Base-by-base conservation (phyloP, 2,329 filamentous ascomycete genomes). In the Colletotrichum zoysiae region DNA sequence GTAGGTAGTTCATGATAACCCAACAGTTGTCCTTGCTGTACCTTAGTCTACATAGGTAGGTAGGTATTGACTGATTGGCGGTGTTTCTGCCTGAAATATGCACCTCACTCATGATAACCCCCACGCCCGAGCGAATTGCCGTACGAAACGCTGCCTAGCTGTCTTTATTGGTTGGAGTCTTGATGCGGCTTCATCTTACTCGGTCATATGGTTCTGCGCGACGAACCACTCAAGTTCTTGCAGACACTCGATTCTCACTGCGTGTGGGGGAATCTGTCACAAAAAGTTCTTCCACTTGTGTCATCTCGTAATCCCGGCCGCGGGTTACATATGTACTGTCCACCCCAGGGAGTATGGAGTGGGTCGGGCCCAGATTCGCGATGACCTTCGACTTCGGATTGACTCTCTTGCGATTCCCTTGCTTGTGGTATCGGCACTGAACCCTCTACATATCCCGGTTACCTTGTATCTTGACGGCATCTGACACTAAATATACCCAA, bases 61-160 rank as follows among this genome's bases (percentile, higher is more conserved):
- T 30, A 30, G 30, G 30, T 30, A 51, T n/a, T 42, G 46, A 30
- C n/a, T 16, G 18, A 18, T 59, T 8, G 20, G 30, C 56, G 20
- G 18, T 26, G 20, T 30, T 48, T 62, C 64, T 58, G 56, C 57
- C 68, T 57, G 33, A 26, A 18, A 42, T 30, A 42, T 8, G 26
- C 26, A 23, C 18, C 44, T 42, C 23, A 23, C 2, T 33, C 35
- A 18, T 53, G 14, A 6, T 9, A 51, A 35, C n/a, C 55, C 48
- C 62, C 46, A 59, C 42, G 23, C 50, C 61, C 56, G 23, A n/a
- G 42, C 46, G 55, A 55, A 60, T 70, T 62, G 53, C 38, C 38
- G 48, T 51, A 42, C 11, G 26, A 53, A 51, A 65, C n/a, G 35
- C 33, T 26, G 2, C 35, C 5, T 26, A 7, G 26, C 14, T 33